Conservation (phyloP, 2,329 filamentous ascomycete genomes). For the Lachnellula hyalina region DNA sequence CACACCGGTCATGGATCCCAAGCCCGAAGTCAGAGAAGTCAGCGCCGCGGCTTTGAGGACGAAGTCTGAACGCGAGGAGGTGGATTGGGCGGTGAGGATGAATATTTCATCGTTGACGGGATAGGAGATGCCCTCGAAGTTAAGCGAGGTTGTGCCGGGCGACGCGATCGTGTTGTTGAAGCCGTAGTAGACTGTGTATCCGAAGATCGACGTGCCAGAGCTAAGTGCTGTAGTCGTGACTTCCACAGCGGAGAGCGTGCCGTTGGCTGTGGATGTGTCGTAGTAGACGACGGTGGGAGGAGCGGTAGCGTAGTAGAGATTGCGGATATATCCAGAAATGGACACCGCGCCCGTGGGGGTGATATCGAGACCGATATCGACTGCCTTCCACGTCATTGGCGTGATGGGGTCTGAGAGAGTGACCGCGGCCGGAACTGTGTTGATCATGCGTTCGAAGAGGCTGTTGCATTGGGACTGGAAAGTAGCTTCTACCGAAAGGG, state of each 20-base stretch:
- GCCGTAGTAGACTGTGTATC: constrained; percentile 5
- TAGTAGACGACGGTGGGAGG: not conserved
- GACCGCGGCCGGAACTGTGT: constrained; percentile 8
- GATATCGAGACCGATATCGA: constrained; percentile 1
- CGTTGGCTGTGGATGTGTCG: not conserved
- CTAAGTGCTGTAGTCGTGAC: not conserved
- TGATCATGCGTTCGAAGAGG: constrained; percentile 11
- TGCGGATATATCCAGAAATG: constrained; percentile 7
- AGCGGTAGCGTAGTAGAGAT: constrained; percentile 4
- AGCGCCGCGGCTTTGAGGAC: constrained; percentile 9
- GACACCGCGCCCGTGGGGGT: constrained; percentile 3
- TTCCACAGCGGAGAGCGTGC: not conserved
- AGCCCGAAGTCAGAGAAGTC: not conserved
- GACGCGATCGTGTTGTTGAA: constrained; percentile 6
- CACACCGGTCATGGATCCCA: constrained; percentile 3
- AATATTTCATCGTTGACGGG: constrained; percentile 14
- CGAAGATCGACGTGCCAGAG: constrained; percentile 2
- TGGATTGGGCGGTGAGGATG: constrained; percentile 8
- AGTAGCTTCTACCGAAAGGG: not conserved
- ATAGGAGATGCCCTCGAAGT: constrained; percentile 4
- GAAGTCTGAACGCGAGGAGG: not conserved
- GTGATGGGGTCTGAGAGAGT: constrained; percentile 9
- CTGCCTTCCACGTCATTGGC: constrained; percentile 7
- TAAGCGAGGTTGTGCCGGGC: constrained; percentile 8
- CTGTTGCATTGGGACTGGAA: constrained; percentile 7